Evolutionary conservation across 2,329 filamentous ascomycete genomes (phyloP).

Genomic region (Calonectria naviculata): DNA sequence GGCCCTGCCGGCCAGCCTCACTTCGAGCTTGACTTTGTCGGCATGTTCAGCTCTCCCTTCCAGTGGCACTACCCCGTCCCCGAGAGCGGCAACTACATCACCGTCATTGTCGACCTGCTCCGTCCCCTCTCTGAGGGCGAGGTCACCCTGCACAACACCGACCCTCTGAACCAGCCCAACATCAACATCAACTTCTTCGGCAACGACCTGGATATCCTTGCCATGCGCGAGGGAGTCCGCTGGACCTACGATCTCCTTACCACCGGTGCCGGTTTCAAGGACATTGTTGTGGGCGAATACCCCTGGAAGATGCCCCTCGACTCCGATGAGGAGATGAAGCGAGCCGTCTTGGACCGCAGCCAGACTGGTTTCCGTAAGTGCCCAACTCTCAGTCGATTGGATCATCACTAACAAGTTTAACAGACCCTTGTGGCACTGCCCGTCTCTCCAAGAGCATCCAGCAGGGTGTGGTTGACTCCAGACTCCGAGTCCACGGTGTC

Average conservation of each 20-base stretch:
- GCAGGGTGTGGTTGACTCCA: slow-evolving; percentile 35
- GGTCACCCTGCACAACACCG: slow-evolving; percentile 65
- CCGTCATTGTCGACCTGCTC: slow-evolving; percentile 63
- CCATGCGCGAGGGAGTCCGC: slow-evolving; percentile 67
- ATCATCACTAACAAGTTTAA: slow-evolving; percentile 24
- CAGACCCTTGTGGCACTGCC: slow-evolving; percentile 64
- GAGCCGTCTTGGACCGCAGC: slow-evolving; percentile 65
- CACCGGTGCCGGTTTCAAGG: slow-evolving; percentile 66
- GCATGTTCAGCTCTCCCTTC: slow-evolving; percentile 63
- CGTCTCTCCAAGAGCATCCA: slow-evolving; percentile 62
- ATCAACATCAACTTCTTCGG: slow-evolving; percentile 72
- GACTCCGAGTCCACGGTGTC: slow-evolving; percentile 26
- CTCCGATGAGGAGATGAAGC: slow-evolving; percentile 66
- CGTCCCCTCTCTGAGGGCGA: slow-evolving; percentile 59
- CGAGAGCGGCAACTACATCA: slow-evolving; percentile 60
- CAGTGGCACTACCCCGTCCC: slow-evolving; percentile 59
- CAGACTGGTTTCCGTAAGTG: slow-evolving; percentile 65
- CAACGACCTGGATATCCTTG: slow-evolving; percentile 66
- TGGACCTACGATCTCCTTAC: slow-evolving; percentile 68
- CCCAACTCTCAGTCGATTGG: neutral
- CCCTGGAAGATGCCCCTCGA: slow-evolving; percentile 70
- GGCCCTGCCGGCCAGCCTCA: slow-evolving; percentile 67
- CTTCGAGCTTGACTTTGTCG: slow-evolving; percentile 72
- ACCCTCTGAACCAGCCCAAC: slow-evolving; percentile 67
- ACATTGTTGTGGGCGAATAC: slow-evolving; percentile 64